Evolutionary conservation across 495 filamentous ascomycete species (phyloP).

Genomic region (Aspergillus coremiiformis): DNA sequence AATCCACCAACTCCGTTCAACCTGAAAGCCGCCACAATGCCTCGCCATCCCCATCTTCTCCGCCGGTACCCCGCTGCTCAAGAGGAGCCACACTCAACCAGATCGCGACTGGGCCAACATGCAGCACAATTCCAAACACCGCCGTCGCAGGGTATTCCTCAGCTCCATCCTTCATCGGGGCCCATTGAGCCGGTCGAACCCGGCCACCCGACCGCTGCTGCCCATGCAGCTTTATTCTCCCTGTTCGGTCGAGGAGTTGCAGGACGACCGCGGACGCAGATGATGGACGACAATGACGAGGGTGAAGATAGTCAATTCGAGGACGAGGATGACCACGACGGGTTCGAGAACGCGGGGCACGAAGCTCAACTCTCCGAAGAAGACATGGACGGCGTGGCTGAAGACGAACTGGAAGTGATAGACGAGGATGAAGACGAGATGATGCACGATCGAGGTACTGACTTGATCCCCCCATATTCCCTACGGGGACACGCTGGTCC

Average conservation of each 20-base stretch:
- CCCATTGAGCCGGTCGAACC: slow-evolving; percentile 20
- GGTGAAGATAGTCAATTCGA: slow-evolving; percentile 11
- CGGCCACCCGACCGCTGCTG: slow-evolving; percentile 16
- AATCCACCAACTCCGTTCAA: background rate
- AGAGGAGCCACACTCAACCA: slow-evolving; percentile 1
- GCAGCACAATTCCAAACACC: slow-evolving; percentile 33
- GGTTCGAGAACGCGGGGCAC: slow-evolving; percentile 9
- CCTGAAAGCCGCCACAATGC: slow-evolving; percentile 13
- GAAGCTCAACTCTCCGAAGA: slow-evolving; percentile 17
- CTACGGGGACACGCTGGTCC: background rate
- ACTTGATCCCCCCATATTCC: background rate
- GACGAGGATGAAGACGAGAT: slow-evolving; percentile 37
- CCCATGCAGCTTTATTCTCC: slow-evolving; percentile 23
- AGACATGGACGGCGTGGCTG: slow-evolving; percentile 26
- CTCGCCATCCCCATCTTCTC: slow-evolving; percentile 17
- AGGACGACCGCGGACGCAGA: slow-evolving; percentile 12
- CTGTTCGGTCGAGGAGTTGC: slow-evolving; percentile 30
- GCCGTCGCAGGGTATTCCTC: slow-evolving; percentile 26
- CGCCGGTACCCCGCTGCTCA: slow-evolving; percentile 10
- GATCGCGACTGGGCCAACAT: slow-evolving; percentile 9
- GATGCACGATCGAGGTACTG: slow-evolving; percentile 35
- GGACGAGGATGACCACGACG: slow-evolving; percentile 9
- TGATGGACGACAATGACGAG: slow-evolving; percentile 13
- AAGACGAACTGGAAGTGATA: slow-evolving; percentile 33
- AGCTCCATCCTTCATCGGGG: slow-evolving; percentile 28